Evolutionary conservation across 805 yeast species (phyloP).

Genomic region (Torulaspora maleeae): DNA sequence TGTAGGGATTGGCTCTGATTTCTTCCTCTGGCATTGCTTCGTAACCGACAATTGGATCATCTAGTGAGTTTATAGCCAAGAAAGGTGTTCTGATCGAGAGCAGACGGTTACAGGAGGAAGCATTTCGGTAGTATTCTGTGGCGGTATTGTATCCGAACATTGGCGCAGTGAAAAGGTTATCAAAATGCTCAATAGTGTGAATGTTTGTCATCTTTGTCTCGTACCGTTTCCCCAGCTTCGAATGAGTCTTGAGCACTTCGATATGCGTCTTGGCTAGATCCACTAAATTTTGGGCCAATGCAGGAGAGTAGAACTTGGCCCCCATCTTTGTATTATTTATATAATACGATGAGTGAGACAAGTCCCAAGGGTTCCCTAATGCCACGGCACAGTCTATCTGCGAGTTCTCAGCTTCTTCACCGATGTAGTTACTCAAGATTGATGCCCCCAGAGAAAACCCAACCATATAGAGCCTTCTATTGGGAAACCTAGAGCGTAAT

Average conservation of each 20-base stretch:
- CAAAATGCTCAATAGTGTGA: slow-evolving; percentile 52
- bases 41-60: slow-evolving; percentile 69
- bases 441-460: slow-evolving; percentile 82
- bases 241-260: slow-evolving; percentile 36
- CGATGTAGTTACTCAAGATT: slow-evolving; percentile 65
- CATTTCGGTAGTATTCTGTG: slow-evolving; percentile 59
- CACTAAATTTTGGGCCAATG: slow-evolving; percentile 46
- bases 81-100: slow-evolving; percentile 56
- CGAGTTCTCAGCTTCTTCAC: slow-evolving; percentile 50
- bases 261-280: slow-evolving; percentile 43
- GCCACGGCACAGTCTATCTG: slow-evolving; percentile 52
- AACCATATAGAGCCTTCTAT: slow-evolving; percentile 59
- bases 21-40: slow-evolving; percentile 49
- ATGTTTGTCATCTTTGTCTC: slow-evolving; percentile 26
- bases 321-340: slow-evolving; percentile 44
- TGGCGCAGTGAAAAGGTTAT: slow-evolving; percentile 58
- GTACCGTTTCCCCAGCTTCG: slow-evolving; percentile 17
- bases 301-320: slow-evolving; percentile 44
- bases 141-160: slow-evolving; percentile 62
- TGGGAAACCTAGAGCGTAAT: slow-evolving; percentile 50
- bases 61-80: slow-evolving; percentile 57
- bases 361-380: slow-evolving; percentile 73
- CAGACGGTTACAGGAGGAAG: slow-evolving; percentile 52
- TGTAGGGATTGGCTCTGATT: slow-evolving; percentile 53
- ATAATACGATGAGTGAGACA: slow-evolving; percentile 45